phyloP scores from a whole-genome alignment of 2,329 filamentous ascomycete genomes.

The Talaromyces sp. region DNA sequence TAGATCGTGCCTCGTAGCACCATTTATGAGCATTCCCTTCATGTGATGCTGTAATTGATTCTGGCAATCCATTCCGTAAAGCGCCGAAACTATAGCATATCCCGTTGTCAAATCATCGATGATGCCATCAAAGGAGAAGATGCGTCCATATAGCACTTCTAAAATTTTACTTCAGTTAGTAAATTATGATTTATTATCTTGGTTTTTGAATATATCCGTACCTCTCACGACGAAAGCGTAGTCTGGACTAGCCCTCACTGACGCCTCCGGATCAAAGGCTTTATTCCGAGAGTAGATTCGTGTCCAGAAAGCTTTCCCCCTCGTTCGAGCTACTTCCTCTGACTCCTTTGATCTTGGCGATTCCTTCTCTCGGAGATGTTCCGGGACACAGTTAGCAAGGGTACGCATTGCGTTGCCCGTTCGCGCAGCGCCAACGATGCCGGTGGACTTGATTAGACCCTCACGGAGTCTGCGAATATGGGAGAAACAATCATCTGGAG shows the following conservation, averaged over 20 bases:
- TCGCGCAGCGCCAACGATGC: neutral
- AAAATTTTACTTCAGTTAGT: neutral
- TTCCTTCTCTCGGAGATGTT: neutral
- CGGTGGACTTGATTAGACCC: neutral
- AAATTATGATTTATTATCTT: neutral
- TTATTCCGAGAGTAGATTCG: neutral
- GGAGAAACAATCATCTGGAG: neutral
- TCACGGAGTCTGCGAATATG: neutral
- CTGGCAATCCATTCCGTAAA: slow-evolving; percentile 2
- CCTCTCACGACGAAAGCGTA: slow-evolving; percentile 1
- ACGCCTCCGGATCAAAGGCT: neutral
- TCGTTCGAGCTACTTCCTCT: neutral
- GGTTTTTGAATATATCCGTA: neutral
- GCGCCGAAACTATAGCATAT: neutral
- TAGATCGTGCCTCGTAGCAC: neutral
- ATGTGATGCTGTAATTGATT: slow-evolving; percentile 3
- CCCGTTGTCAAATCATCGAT: slow-evolving; percentile 1
- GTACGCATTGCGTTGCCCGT: slow-evolving; percentile 1
- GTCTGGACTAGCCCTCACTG: neutral
- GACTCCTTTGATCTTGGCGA: neutral
- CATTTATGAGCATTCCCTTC: slow-evolving; percentile 1
- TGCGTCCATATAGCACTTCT: neutral
- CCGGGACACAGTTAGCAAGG: neutral
- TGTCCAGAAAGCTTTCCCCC: neutral
- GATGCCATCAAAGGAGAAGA: neutral